phyloP scores from a whole-genome alignment of 208 protist species.

The Trypanosoma platydactyli region DNA sequence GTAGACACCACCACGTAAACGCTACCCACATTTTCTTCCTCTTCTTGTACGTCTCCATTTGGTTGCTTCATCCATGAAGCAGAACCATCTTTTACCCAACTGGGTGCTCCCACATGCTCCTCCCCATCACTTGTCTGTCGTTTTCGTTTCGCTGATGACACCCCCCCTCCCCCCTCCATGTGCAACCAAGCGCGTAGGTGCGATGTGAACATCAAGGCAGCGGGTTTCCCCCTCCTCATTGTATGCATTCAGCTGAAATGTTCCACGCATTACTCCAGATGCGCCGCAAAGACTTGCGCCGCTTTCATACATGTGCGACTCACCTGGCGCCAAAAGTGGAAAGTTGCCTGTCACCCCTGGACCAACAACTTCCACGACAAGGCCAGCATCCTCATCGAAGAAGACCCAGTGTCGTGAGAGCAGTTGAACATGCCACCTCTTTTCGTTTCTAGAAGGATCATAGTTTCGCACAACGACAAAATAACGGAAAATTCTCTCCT shows the following conservation, averaged over 20 bases:
- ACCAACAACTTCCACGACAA: slow-evolving; percentile 67
- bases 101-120: too few species aligned
- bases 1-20: too few species aligned
- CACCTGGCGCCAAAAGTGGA: slow-evolving; percentile 65
- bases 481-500: slow-evolving; percentile 72
- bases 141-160: not conserved
- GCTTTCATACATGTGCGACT: slow-evolving; percentile 76
- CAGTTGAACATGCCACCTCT: slow-evolving; percentile 77
- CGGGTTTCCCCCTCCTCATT: slow-evolving; percentile 68
- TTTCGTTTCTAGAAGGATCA: slow-evolving; percentile 48
- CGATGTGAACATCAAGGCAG: slow-evolving; percentile 68
- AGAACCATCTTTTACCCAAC: too few species aligned
- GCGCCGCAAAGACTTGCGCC: slow-evolving; percentile 54
- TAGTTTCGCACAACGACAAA: slow-evolving; percentile 79
- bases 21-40: not conserved
- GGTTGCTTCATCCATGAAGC: not conserved
- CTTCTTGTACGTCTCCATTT: not conserved
- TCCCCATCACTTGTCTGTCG: too few species aligned
- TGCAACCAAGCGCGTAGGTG: slow-evolving; percentile 59
- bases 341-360: slow-evolving; percentile 81
- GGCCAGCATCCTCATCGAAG: slow-evolving; percentile 41
- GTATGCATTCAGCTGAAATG: slow-evolving; percentile 81
- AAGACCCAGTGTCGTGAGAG: slow-evolving; percentile 78
- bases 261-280: slow-evolving; percentile 75
- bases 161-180: too few species aligned